Evolutionary conservation across 306 rosid species (phyloP).

Genomic region (Cajanus cajan): DNA sequence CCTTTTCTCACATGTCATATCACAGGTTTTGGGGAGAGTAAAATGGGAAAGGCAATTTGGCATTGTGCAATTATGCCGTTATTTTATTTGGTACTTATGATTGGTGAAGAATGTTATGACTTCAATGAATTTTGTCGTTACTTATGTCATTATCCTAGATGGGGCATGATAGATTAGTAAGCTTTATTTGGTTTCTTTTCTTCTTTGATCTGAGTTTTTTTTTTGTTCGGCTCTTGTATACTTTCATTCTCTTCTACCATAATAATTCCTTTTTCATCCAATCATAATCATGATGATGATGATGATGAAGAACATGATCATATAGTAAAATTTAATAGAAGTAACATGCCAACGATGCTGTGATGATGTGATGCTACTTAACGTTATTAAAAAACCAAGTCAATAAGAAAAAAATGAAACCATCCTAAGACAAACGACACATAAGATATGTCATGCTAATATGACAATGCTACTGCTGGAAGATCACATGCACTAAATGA

Average conservation of each 20-base stretch:
- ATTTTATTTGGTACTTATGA: neutral
- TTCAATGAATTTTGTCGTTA: neutral
- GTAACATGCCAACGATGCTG: neutral
- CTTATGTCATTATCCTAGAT: neutral
- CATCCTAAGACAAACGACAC: neutral
- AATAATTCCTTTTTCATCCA: conserved; percentile 6
- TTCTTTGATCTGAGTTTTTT: neutral
- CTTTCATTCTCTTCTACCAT: conserved; percentile 13
- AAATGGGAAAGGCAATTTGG: conserved; percentile 6
- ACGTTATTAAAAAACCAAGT: neutral
- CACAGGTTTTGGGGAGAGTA: conserved; percentile 11
- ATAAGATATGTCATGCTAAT: conserved; percentile 19
- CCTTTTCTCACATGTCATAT: neutral
- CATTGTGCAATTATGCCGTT: neutral
- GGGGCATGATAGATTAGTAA: neutral
- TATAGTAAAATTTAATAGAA: neutral
- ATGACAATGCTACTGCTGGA: conserved; percentile 16
- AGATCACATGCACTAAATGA: conserved; percentile 9
- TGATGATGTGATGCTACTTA: conserved; percentile 2
- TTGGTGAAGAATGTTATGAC: neutral
- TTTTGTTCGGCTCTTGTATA: conserved; percentile 9
- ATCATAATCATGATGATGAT: neutral
- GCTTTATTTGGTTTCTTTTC: conserved; percentile 14
- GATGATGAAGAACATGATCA: neutral
- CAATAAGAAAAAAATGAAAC: neutral